Percentiles rank a stretch among this genome's conserved stretches.
phyloP scores from a whole-genome alignment of 2,329 filamentous ascomycete genomes.

The Eutypella sp. region DNA sequence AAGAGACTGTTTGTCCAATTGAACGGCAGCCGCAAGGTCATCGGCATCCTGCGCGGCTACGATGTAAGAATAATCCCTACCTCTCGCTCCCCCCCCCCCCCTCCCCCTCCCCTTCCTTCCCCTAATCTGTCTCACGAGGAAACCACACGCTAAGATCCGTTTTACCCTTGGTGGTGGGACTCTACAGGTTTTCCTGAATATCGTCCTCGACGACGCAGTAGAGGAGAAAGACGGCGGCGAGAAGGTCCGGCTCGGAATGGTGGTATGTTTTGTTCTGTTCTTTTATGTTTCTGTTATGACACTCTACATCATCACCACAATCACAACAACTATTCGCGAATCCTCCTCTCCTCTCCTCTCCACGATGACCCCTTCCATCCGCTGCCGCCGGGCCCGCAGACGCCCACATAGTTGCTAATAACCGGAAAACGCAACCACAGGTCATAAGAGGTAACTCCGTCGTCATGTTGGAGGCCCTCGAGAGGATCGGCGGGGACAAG shows the following conservation, averaged over 20 bases:
- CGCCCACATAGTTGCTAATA: constrained; percentile 21
- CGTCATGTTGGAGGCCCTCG: constrained; percentile 88
- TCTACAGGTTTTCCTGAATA: constrained; percentile 87
- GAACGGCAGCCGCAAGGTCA: constrained; percentile 95
- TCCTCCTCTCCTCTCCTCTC: no score
- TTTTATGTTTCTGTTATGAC: no score
- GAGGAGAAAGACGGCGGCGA: constrained; percentile 91
- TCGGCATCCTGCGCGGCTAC: constrained; percentile 89
- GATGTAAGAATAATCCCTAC: constrained; percentile 60
- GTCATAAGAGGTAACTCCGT: constrained; percentile 97
- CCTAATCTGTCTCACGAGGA: neutral
- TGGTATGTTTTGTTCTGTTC: no score
- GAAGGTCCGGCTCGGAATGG: constrained; percentile 87
- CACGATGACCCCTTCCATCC: no score
- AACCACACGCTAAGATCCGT: neutral
- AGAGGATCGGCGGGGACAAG: constrained; percentile 59
- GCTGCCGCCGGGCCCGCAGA: no score
- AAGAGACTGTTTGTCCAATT: constrained; percentile 97
- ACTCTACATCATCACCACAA: no score
- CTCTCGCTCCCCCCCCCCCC: neutral
- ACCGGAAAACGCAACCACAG: constrained; percentile 33
- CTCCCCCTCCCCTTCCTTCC: neutral
- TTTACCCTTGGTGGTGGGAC: constrained; percentile 18
- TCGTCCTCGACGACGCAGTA: constrained; percentile 93
- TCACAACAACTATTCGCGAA: no score